Evolutionary conservation across 139 green algal genomes (phyloP), one percentile per base, ranked within the genome.

Genomic region (Auxenochlorella pyrenoidosa): DNA sequence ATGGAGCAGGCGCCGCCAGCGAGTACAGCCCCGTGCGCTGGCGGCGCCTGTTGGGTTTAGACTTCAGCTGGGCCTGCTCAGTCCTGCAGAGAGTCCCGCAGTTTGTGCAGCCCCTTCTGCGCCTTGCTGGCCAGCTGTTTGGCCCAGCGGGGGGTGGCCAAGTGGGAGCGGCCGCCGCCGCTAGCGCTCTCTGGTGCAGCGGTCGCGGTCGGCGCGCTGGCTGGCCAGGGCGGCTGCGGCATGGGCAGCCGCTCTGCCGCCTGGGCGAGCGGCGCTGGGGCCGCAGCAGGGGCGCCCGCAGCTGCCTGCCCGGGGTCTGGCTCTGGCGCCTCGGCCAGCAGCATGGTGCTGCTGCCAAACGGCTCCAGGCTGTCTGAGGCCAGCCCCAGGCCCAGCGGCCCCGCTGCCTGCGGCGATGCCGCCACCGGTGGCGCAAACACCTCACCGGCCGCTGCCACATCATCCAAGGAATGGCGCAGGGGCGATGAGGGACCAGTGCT

Each of bases 81-180:
- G 5, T 86, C 82, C 47, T 86, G 82, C 82, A 86, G 66, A 18
- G 43, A 70, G 66, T 86, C 82, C 21, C 66, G 32, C 73, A 88
- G 84, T 75, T 88, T 88, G 26, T n/a, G 8, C 32, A 88, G 58
- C 28, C 84, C 84, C 75, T 83, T 83, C 73, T 88, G 58, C 16
- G 84, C 84, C 38, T 65, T 83, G 41, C 75, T 81, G 40, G 84
- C 84, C 73, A 88, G 59, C n/a, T 65, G 38, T 22, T 72, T 36
- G 22, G 75, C 73, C 84, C 84, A 88, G 6, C 54, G 47, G 5
- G 83, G 83, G 2, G 83, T 87, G 30, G 12, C 60, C 43, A 86
- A 21, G n/a, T 36, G 21, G 2, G 28, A 13, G 24, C 75, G 44
- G 8, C 32, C 51, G 71, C 34, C 38, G 72, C 72, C 38, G 34